Conservation (phyloP, 2,329 filamentous ascomycete species). For the Aspergillus fumigatus region DNA sequence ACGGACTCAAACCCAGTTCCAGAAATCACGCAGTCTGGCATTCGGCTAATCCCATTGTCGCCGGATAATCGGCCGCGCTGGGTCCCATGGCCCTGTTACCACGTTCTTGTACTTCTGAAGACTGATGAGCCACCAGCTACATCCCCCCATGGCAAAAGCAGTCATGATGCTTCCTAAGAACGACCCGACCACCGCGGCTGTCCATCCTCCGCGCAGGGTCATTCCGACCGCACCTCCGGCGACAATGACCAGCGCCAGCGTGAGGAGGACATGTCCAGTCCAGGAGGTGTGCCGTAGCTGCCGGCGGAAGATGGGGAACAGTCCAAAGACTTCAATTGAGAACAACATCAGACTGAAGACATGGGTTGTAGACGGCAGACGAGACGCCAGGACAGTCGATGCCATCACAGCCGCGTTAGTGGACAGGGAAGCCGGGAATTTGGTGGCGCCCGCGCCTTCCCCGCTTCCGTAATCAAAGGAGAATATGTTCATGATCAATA, state of each 20-base stretch:
- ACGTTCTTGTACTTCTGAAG: slow-evolving; percentile 99
- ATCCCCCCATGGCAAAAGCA: slow-evolving; percentile 79
- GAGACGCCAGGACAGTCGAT: slow-evolving; percentile 85
- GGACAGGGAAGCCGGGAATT: slow-evolving; percentile 63
- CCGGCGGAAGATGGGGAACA: slow-evolving; percentile 95
- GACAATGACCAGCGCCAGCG: slow-evolving; percentile 68
- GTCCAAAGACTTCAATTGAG: slow-evolving; percentile 92
- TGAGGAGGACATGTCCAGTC: slow-evolving; percentile 73
- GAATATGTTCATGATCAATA: slow-evolving; percentile 92
- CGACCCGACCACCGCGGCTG: slow-evolving; percentile 64
- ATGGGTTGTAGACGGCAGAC: slow-evolving; percentile 82
- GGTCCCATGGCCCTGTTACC: slow-evolving; percentile 97
- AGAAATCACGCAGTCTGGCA: not conserved
- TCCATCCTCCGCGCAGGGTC: slow-evolving; percentile 51
- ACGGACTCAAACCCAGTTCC: not conserved
- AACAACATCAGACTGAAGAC: slow-evolving; percentile 95
- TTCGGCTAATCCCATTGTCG: slow-evolving; percentile 37
- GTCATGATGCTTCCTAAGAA: slow-evolving; percentile 70
- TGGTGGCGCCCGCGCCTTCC: slow-evolving; percentile 39
- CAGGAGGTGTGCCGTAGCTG: slow-evolving; percentile 79
- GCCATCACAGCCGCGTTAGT: slow-evolving; percentile 98
- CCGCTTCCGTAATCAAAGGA: slow-evolving; percentile 90
- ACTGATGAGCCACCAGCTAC: slow-evolving; percentile 96
- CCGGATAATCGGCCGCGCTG: slow-evolving; percentile 65
- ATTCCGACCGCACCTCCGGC: slow-evolving; percentile 74